Conservation (phyloP, 2,329 filamentous ascomycete genomes). For the Fusarium kyushuense region DNA sequence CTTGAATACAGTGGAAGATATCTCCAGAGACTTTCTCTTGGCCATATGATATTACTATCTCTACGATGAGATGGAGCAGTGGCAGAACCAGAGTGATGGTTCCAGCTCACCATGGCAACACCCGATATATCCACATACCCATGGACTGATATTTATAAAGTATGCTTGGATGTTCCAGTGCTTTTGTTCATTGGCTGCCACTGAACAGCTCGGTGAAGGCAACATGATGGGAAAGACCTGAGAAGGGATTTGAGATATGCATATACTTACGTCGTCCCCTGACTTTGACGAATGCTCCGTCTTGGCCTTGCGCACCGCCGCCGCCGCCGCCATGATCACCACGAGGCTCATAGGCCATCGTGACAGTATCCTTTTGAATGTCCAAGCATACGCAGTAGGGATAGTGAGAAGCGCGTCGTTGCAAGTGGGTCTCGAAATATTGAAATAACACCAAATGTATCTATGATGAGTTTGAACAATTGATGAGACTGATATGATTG, state of each 20-base stretch:
- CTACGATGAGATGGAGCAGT: background rate
- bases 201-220: slow-evolving; percentile 13
- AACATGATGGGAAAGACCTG: slow-evolving; percentile 8
- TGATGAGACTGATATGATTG: background rate
- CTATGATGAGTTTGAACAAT: background rate
- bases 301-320: slow-evolving; percentile 55
- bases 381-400: slow-evolving; percentile 44
- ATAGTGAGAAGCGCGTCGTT: slow-evolving; percentile 39
- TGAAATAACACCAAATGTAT: slow-evolving; percentile 4
- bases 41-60: slow-evolving; percentile 3
- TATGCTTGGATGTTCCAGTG: background rate
- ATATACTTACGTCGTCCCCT: slow-evolving; percentile 63
- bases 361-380: slow-evolving; percentile 41
- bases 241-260: slow-evolving; percentile 1
- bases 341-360: slow-evolving; percentile 68
- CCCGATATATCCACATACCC: background rate
- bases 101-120: background rate
- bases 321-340: slow-evolving; percentile 58
- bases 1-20: slow-evolving; percentile 10
- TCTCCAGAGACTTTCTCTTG: background rate
- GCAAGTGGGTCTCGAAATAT: slow-evolving; percentile 27
- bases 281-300: slow-evolving; percentile 62
- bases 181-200: slow-evolving; percentile 23
- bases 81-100: background rate
- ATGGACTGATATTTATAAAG: background rate